Conservation (phyloP, 2,329 filamentous ascomycete species). For the Stachybotrys chartarum region DNA sequence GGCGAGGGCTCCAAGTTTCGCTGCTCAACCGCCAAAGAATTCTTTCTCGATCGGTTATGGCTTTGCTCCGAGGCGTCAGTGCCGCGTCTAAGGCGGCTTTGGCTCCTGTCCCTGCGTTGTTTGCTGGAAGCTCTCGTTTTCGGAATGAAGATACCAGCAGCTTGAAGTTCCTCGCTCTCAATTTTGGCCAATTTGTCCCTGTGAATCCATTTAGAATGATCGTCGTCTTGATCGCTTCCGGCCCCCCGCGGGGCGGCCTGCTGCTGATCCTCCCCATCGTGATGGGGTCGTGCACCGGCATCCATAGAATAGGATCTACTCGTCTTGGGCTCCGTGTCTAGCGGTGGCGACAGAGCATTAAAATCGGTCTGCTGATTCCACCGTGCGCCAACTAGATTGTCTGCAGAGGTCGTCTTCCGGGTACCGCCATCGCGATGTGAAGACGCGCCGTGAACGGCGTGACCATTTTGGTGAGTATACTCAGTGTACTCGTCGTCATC, state of each 20-base stretch:
- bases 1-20: constrained; percentile 31
- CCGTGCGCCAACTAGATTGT: constrained; percentile 18
- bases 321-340: constrained; percentile 14
- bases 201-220: constrained; percentile 76
- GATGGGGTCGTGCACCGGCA: constrained; percentile 4
- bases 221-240: constrained; percentile 31
- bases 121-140: constrained; percentile 46
- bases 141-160: constrained; percentile 62
- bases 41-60: constrained; percentile 32
- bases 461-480: constrained; percentile 10
- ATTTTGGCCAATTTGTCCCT: constrained; percentile 77
- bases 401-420: constrained; percentile 28
- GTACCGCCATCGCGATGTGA: constrained; percentile 15
- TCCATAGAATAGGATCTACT: constrained; percentile 8
- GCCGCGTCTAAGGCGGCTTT: constrained; percentile 25
- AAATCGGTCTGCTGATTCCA: constrained; percentile 15
- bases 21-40: constrained; percentile 33
- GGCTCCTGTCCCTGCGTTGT: constrained; percentile 29
- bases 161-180: constrained; percentile 73
- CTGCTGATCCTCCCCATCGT: constrained; percentile 16
- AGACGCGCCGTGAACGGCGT: constrained; percentile 15
- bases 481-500: constrained; percentile 12
- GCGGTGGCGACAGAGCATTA: constrained; percentile 11
- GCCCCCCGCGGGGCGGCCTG: constrained; percentile 15
- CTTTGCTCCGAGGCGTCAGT: constrained; percentile 22